Evolutionary conservation across 2,329 filamentous ascomycete species (phyloP).

Genomic region (Fusarium nodosum): DNA sequence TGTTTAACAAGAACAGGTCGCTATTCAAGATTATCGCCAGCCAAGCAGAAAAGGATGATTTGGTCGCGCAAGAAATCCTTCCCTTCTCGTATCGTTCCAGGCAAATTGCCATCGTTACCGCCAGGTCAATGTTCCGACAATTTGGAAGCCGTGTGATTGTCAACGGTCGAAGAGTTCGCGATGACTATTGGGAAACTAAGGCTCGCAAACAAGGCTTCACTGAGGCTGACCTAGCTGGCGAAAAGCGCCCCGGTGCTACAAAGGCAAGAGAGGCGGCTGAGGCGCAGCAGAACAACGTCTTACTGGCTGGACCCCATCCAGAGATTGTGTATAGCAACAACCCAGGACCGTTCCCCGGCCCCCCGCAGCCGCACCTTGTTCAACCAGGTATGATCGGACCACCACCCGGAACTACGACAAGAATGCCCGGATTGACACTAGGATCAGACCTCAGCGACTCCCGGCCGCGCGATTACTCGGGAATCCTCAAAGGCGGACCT

Average conservation of each 20-base stretch:
- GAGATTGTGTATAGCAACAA: slow-evolving; percentile 91
- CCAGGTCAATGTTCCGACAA: slow-evolving; percentile 97
- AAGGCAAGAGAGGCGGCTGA: slow-evolving; percentile 88
- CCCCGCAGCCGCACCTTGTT: slow-evolving; percentile 76
- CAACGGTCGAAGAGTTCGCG: slow-evolving; percentile 89
- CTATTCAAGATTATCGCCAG: slow-evolving; percentile 98
- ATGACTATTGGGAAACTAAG: slow-evolving; percentile 99
- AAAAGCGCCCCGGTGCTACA: slow-evolving; percentile 92
- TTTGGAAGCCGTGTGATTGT: slow-evolving; percentile 95
- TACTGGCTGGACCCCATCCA: slow-evolving; percentile 78
- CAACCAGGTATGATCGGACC: slow-evolving; percentile 79
- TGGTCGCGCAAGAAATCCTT: slow-evolving; percentile 93
- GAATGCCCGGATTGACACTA: slow-evolving; percentile 87
- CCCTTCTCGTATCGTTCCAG: slow-evolving; percentile 98
- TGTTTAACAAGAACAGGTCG: slow-evolving; percentile 99
- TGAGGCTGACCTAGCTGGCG: slow-evolving; percentile 93
- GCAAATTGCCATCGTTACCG: slow-evolving; percentile 98
- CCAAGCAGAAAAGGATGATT: slow-evolving; percentile 94
- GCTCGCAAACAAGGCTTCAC: slow-evolving; percentile 98
- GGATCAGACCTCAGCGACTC: slow-evolving; percentile 82
- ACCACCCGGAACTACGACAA: slow-evolving; percentile 73
- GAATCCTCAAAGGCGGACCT: slow-evolving; percentile 80
- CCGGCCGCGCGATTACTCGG: slow-evolving; percentile 83
- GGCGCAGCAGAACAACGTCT: slow-evolving; percentile 68
- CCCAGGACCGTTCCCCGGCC: slow-evolving; percentile 73